Base-by-base conservation (phyloP, 2,329 filamentous ascomycete genomes). In the Hypoxylon sp. region DNA sequence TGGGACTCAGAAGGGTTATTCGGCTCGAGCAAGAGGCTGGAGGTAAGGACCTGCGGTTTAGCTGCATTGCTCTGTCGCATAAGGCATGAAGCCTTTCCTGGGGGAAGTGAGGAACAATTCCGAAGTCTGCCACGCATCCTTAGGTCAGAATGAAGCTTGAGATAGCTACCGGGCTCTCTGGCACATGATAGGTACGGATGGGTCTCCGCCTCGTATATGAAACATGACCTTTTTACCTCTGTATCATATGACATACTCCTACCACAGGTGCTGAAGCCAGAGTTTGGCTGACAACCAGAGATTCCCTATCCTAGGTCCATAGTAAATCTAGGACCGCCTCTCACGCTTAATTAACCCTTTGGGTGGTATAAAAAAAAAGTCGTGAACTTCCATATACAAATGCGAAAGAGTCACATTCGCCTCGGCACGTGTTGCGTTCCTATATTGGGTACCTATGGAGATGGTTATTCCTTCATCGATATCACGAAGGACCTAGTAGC, bases 1-100 rank as follows among this genome's bases (percentile, higher is more conserved):
- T 90, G 60, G 92, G 84, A 0, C 71, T 87, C 17, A 80, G 77
- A 70, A 78, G 79, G 61, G 82, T 84, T 57, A 80, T 86, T 50
- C 80, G 80, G 51, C 72, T 82, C 62, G 76, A 78, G 29, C 67
- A 73, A 37, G 75, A 75, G 37, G 69, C 72, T 3, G 80, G 78
- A 3, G 75, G 74, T 0, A 56, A 70, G n/a, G 76, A 80, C 56
- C 61, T 80, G 29, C 74, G 78, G 5, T 83, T 83, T 65, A 82
- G 81, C 59, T 79, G 80, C 66, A 77, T 80, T 32, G 79, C 78
- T 24, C 72, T 83, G 27, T 80, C 79, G 35, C 75, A 72, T 2
- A 77, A 67, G 48, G 21, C 62, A 17, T 73, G 48, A 67, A 21
- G 35, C 1, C 7, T 37, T 31, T 29, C 29, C 13, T 17, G 1